Evolutionary conservation across 306 rosid genomes (phyloP), one percentile per base, ranked within the genome.

Genomic region (Begonia peltatifolia): DNA sequence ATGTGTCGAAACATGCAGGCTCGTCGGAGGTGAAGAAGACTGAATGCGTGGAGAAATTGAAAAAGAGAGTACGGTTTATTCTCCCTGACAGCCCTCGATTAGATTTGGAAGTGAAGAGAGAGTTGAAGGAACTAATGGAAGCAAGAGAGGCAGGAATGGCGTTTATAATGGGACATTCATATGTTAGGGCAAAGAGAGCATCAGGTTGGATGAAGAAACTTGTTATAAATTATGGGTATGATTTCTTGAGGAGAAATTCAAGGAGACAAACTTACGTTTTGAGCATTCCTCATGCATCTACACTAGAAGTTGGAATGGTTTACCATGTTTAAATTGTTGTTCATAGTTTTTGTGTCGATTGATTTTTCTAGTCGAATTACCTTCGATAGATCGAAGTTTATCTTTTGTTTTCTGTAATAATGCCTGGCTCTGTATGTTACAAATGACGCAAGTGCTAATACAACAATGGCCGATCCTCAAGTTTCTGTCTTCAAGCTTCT

Each of bases 131-230:
- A 62, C 72, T 90, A 55, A 90, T 76, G 94, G 95, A 90, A 63
- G 97, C 95, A 49, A 80, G 84, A 60, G 97, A 90, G 62, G 95
- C 95, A 54, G 97, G 99, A 50, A 71, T 83, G 79, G 92, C 95
- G 66, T 90, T 85, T 49, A 90, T 90, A 78, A 69, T 86, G 78
- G 93, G 99, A 47, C 99, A 90, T 56, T 90, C 94, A 7, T 86
- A 85, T 57, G 94, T 90, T 59, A 83, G 81, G 61, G 94, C 88
- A 15, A 86, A 90, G 80, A 83, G 87, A 23, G 99, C 94, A 50
- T 90, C 99, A 30, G 82, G 94, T 46, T 83, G 81, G 82, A 63
- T 83, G 59, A 90, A 86, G 72, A 81, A 59, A 58, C 64, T 83
- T 53, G 97, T 75, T 59, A 81, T 90, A 15, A 83, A 90, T 73